A percentile compares a stretch with the other conserved stretches of the same genome.
Conservation (phyloP, 1,284 basidiomycete species). For the Ustilago nuda region DNA sequence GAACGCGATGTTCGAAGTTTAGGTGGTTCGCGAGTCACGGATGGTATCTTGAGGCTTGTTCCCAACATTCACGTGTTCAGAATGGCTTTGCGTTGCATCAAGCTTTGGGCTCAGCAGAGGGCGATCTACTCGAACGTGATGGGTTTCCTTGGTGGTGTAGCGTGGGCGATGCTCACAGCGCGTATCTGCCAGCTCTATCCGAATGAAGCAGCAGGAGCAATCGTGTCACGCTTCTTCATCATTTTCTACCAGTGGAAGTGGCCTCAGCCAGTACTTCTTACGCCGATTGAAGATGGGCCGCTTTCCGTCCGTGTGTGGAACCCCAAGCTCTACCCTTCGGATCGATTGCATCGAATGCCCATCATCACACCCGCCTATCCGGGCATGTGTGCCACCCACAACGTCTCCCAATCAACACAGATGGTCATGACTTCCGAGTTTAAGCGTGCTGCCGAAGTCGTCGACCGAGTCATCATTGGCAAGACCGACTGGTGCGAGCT, state of each 20-base stretch:
- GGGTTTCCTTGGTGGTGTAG: slow-evolving; percentile 97
- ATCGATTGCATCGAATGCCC: slow-evolving; percentile 97
- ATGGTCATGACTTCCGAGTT: slow-evolving; percentile 97
- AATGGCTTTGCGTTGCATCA: slow-evolving; percentile 93
- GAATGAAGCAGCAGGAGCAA: slow-evolving; percentile 90
- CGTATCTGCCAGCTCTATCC: slow-evolving; percentile 99
- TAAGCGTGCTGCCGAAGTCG: slow-evolving; percentile 90
- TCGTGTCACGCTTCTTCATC: slow-evolving; percentile 96
- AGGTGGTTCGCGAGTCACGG: slow-evolving; percentile 95
- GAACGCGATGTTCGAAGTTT: slow-evolving; percentile 94
- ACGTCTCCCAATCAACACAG: slow-evolving; percentile 94
- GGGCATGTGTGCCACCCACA: slow-evolving; percentile 99
- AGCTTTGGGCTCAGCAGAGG: slow-evolving; percentile 94
- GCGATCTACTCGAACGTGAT: slow-evolving; percentile 99
- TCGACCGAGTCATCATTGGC: slow-evolving; percentile 88
- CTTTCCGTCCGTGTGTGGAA: slow-evolving; percentile 97
- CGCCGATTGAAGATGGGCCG: slow-evolving; percentile 90
- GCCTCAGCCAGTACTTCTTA: slow-evolving; percentile 96
- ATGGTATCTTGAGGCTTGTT: slow-evolving; percentile 93
- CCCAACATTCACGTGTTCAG: slow-evolving; percentile 95
- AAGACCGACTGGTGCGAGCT: slow-evolving; percentile 82
- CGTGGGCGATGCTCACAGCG: slow-evolving; percentile 98
- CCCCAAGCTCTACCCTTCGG: slow-evolving; percentile 93
- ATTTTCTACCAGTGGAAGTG: slow-evolving; percentile 98
- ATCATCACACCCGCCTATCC: slow-evolving; percentile 99